Evolutionary conservation across 1,284 basidiomycete genomes (phyloP).

Genomic region (Volvariella surrecta): DNA sequence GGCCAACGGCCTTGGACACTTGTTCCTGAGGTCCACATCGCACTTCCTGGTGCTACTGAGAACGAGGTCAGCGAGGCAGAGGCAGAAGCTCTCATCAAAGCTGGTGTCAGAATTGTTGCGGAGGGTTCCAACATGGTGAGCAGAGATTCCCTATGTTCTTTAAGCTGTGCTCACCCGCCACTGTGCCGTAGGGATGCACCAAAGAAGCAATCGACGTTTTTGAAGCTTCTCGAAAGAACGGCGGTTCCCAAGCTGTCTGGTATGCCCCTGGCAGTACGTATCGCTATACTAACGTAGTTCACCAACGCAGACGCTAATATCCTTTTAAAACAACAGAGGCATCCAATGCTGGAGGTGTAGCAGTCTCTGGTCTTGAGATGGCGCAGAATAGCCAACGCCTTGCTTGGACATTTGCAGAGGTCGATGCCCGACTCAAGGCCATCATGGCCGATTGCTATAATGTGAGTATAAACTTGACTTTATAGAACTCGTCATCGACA

Average conservation of each 20-base stretch:
- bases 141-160: no score
- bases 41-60: conserved; percentile 72
- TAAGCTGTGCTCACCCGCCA: no score
- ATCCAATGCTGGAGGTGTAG: conserved; percentile 66
- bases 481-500: conserved; percentile 5
- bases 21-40: conserved; percentile 59
- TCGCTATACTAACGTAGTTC: not conserved
- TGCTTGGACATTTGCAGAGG: conserved; percentile 58
- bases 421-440: conserved; percentile 65
- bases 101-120: conserved; percentile 68
- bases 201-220: conserved; percentile 69
- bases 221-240: conserved; percentile 47
- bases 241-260: conserved; percentile 42
- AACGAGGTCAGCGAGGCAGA: conserved; percentile 74
- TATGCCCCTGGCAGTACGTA: conserved; percentile 62
- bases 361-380: conserved; percentile 75
- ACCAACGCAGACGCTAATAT: conserved; percentile 1
- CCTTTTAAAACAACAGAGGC: conserved; percentile 30
- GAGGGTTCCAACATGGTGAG: conserved; percentile 69
- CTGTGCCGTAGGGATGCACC: conserved; percentile 46
- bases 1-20: conserved; percentile 67
- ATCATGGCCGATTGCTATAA: conserved; percentile 71
- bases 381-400: conserved; percentile 71
- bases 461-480: conserved; percentile 16
- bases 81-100: conserved; percentile 62